These are phyloP conservation scores for Fusarium acutatum DNA, from an alignment of 2,329 filamentous ascomycete genomes.

Conservation along the genomic window DNA sequence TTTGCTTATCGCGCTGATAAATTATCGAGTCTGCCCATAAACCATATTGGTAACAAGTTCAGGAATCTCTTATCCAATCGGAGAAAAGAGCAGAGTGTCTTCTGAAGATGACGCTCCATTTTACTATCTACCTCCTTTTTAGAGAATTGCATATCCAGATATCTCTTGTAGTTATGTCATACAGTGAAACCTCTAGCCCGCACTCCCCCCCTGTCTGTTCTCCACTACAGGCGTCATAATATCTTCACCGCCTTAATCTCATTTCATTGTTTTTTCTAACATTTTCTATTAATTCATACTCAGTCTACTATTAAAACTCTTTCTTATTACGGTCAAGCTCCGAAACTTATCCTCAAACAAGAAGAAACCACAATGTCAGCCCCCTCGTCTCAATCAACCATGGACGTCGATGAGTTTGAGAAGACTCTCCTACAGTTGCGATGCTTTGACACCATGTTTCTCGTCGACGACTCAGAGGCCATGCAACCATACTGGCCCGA, in stretches of 20 bases:
- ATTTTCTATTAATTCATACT: background rate
- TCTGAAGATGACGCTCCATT: too few species aligned
- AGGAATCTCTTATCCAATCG: too few species aligned
- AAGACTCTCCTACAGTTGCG: conserved; percentile 7
- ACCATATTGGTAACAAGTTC: too few species aligned
- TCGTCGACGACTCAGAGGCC: conserved; percentile 4
- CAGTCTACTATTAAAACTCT: background rate
- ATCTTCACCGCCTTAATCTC: conserved; percentile 5
- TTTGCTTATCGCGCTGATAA: too few species aligned
- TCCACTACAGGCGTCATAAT: background rate
- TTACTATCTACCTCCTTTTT: too few species aligned
- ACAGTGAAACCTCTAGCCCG: background rate
- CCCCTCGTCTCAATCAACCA: background rate
- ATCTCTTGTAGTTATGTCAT: background rate
- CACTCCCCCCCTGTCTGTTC: background rate
- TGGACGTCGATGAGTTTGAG: background rate
- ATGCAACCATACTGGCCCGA: conserved; percentile 19
- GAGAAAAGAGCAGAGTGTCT: too few species aligned
- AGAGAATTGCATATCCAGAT: background rate
- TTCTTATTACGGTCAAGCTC: background rate
- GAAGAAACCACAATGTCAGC: background rate
- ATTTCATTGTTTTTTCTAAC: background rate
- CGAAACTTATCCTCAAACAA: background rate
- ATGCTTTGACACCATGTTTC: conserved; percentile 19
- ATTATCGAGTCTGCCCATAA: too few species aligned